Evolutionary conservation across 441 rosid species (phyloP).

Genomic region (Adansonia madagascariensis): DNA sequence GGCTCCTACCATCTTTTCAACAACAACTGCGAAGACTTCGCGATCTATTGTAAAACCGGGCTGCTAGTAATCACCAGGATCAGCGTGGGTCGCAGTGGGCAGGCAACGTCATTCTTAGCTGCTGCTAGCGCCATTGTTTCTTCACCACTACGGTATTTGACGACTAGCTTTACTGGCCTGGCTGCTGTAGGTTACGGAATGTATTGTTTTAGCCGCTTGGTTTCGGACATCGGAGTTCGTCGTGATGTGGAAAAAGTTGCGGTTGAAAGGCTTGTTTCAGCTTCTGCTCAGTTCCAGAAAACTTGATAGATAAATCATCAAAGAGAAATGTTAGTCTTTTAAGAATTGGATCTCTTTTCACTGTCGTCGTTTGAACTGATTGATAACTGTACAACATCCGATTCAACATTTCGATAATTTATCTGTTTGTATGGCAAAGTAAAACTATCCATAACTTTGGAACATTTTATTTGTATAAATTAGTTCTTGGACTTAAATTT

Average conservation of each 20-base stretch:
- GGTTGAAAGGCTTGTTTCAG: conserved; percentile 50
- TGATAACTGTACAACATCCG: no score
- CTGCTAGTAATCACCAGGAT: conserved; percentile 47
- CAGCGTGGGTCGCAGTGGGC: conserved; percentile 74
- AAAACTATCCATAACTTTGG: no score
- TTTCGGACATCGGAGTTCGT: conserved; percentile 65
- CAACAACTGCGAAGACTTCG: conserved; percentile 89
- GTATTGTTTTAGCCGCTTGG: conserved; percentile 53
- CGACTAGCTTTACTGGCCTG: conserved; percentile 54
- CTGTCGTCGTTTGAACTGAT: no score
- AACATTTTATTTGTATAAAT: no score
- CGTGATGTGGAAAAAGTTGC: conserved; percentile 54
- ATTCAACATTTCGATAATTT: no score
- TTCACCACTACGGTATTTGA: conserved; percentile 48
- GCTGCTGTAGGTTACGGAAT: conserved; percentile 50
- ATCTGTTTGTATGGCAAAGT: no score
- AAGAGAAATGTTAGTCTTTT: no score
- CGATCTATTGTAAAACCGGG: conserved; percentile 84
- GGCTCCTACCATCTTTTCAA: conserved; percentile 62
- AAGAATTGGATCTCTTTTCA: no score
- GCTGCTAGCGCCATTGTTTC: conserved; percentile 48
- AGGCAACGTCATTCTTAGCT: conserved; percentile 62
- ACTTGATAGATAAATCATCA: neutral
- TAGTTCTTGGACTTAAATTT: no score
- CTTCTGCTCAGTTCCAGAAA: conserved; percentile 14